These are phyloP conservation scores for Tricholoma saponaceum DNA, from an alignment of 768 basidiomycete species.

Conservation along the genomic window DNA sequence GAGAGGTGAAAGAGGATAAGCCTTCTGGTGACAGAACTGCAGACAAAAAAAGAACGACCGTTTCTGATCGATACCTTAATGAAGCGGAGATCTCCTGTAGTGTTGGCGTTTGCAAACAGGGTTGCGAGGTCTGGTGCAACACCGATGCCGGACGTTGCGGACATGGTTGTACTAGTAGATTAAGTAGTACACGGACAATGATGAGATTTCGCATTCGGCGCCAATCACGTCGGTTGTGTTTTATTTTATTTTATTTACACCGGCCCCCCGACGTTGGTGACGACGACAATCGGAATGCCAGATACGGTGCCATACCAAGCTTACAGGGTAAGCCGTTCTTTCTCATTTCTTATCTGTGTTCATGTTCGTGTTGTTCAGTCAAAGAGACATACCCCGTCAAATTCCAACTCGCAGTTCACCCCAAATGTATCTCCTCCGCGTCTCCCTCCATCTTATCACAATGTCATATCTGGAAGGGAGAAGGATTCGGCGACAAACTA, in stretches of 20 bases:
- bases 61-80: constrained; percentile 74
- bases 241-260: not conserved
- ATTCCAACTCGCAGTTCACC: constrained; percentile 13
- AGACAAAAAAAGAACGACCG: constrained; percentile 41
- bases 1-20: constrained; percentile 13
- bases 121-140: constrained; percentile 54
- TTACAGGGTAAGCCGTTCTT: constrained; percentile 36
- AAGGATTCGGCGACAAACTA: not conserved
- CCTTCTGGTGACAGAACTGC: not conserved
- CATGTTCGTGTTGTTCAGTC: constrained; percentile 25
- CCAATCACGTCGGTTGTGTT: not conserved
- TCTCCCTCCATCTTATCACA: constrained; percentile 17
- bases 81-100: constrained; percentile 54
- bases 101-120: constrained; percentile 55
- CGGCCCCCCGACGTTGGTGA: constrained; percentile 5
- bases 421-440: constrained; percentile 21
- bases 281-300: constrained; percentile 21
- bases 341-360: constrained; percentile 7
- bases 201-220: not conserved
- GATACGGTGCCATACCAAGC: constrained; percentile 45
- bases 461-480: not conserved
- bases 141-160: constrained; percentile 68
- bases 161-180: constrained; percentile 56
- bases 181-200: too few relatives aligned
- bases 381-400: constrained; percentile 39